Evolutionary conservation across 208 protist species (phyloP).

Genomic region (Phytomonas sp.): DNA sequence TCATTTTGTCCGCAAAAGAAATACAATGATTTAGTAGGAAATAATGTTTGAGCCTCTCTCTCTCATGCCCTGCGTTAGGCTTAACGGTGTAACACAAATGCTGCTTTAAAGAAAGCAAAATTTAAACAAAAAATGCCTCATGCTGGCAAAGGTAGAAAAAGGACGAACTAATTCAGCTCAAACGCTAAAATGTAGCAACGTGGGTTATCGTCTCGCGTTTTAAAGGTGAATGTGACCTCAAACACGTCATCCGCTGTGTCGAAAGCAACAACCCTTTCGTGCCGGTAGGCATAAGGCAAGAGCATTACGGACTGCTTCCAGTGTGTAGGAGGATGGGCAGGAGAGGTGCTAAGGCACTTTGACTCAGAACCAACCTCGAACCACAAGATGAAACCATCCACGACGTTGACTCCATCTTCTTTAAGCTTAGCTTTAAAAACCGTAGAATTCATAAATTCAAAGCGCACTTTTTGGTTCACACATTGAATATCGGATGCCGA

Average conservation of each 20-base stretch:
- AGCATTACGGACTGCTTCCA: constrained; percentile 88
- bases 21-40: too few relatives aligned
- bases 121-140: not conserved
- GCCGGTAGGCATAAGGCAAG: constrained; percentile 33
- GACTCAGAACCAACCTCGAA: constrained; percentile 48
- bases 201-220: constrained; percentile 15
- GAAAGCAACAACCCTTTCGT: constrained; percentile 30
- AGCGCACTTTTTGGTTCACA: constrained; percentile 8
- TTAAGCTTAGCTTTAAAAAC: constrained; percentile 11
- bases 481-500: constrained; percentile 11
- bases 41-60: not conserved
- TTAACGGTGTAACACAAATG: not conserved
- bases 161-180: constrained; percentile 24
- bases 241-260: constrained; percentile 15
- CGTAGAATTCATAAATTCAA: constrained; percentile 20
- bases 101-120: constrained; percentile 3
- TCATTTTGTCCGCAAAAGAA: too few relatives aligned
- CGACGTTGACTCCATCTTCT: constrained; percentile 4
- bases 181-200: constrained; percentile 57
- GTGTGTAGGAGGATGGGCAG: constrained; percentile 49
- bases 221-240: constrained; percentile 23
- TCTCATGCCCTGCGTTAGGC: not conserved
- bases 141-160: not conserved
- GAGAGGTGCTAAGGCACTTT: constrained; percentile 46
- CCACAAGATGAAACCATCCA: constrained; percentile 75